Evolutionary conservation across 2,329 filamentous ascomycete species (phyloP), one percentile per base, ranked within the genome.

Genomic region (Fusarium goolgardi): DNA sequence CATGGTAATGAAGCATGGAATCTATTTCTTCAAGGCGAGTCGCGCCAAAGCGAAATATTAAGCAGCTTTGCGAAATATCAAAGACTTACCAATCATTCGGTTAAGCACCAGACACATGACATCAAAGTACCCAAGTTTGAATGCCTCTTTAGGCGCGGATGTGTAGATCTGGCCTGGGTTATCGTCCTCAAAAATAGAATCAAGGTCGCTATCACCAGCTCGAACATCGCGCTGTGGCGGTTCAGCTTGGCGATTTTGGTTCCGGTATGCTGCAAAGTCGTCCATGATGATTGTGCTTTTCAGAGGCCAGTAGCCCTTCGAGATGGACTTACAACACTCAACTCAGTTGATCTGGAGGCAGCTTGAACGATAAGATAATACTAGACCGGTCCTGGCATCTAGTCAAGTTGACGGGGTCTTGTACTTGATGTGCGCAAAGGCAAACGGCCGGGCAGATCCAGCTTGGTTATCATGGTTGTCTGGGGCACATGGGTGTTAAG

Each of bases 51-150:
- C 18, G 35, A 21, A 13, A 25, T 18, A 34, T 34, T 2, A 25
- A 34, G 23, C 6, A 9, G 25, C 32, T 15, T 15, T 25, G 20
- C 16, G 7, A 49, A 35, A 50, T 16, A 2, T 5, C 9, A 5
- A 27, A n/a, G 15, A 74, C 76, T 67, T 54, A 79, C 78, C 78
- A 59, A 79, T 79, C 72, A 78, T 78, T 12, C 77, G 75, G 57
- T 79, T 79, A 27, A 79, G 61, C 12, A 79, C 72, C 29, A 79
- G 65, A 39, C 78, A 79, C 54, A 70, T 74, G 6, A 79, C 75
- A 50, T 79, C 78, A 23, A 79, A 74, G 47, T 77, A 78, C 6
- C 76, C 77, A 20, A 79, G 65, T 20, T 75, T 74, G 64, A 79
- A 79, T 20, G 72, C 69, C 53, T 79, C 77, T 21, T 73, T 73